A percentile compares a stretch with the other conserved stretches of the same genome.
Evolutionary conservation across 805 yeast species (phyloP).

Genomic region (Candida peoriensis): DNA sequence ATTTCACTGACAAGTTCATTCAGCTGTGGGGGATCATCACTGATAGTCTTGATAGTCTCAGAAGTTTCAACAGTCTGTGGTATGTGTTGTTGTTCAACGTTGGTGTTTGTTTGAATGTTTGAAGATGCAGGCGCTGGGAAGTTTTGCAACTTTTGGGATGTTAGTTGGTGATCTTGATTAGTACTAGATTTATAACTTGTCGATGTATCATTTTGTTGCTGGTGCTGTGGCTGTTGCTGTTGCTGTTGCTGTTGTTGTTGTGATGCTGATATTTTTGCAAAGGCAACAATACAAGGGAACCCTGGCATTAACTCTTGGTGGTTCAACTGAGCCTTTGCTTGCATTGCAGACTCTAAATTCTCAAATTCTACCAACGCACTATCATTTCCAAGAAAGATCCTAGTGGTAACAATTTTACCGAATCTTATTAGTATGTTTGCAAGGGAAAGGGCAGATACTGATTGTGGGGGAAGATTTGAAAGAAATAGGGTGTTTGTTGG

Average conservation of each 20-base stretch:
- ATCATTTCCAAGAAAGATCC: constrained; percentile 47
- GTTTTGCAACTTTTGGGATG: constrained; percentile 8
- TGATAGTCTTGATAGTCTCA: constrained; percentile 11
- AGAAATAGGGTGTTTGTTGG: constrained; percentile 76
- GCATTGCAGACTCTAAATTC: constrained; percentile 68
- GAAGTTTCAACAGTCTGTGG: constrained; percentile 4
- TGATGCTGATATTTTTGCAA: constrained; percentile 62
- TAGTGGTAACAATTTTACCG: constrained; percentile 57
- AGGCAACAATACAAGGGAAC: constrained; percentile 68
- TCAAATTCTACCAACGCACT: constrained; percentile 70
- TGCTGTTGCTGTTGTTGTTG: constrained; percentile 20
- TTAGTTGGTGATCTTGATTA: constrained; percentile 11
- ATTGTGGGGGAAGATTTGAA: constrained; percentile 67
- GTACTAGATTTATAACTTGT: no score
- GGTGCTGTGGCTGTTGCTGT: constrained; percentile 15
- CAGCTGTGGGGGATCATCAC: constrained; percentile 18
- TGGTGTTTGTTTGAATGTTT: constrained; percentile 5
- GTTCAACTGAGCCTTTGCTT: constrained; percentile 70
- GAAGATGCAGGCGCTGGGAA: constrained; percentile 13
- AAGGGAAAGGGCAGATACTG: constrained; percentile 48
- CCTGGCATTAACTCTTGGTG: constrained; percentile 84
- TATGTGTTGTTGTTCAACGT: constrained; percentile 5
- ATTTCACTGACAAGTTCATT: constrained; percentile 26
- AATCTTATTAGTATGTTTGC: constrained; percentile 56
- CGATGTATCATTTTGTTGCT: constrained; percentile 3